Evolutionary conservation across 2,329 filamentous ascomycete genomes (phyloP).

Genomic region (Talaromyces rugulosus): DNA sequence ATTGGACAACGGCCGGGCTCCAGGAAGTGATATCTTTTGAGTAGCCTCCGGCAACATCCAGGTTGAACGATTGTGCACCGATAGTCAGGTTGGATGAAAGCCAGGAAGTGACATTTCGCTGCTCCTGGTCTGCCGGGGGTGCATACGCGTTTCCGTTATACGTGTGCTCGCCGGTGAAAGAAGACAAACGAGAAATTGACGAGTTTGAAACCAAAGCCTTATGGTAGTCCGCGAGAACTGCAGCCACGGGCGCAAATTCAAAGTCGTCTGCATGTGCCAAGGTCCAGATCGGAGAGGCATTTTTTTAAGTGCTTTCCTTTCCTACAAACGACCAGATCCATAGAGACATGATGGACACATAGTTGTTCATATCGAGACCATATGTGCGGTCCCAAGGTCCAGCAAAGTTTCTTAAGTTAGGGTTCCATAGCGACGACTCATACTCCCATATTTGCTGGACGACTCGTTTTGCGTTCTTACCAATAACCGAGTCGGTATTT

Average conservation of each 20-base stretch:
- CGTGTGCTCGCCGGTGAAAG: conserved; percentile 52
- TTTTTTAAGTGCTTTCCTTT: conserved; percentile 17
- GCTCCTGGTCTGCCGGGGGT: conserved; percentile 54
- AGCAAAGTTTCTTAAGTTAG: conserved; percentile 57
- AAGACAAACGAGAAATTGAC: conserved; percentile 32
- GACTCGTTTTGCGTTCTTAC: conserved; percentile 49
- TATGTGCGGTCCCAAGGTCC: conserved; percentile 63
- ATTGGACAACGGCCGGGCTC: conserved; percentile 59
- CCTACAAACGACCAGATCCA: conserved; percentile 54
- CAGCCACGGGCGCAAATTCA: conserved; percentile 54
- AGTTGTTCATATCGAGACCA: conserved; percentile 61
- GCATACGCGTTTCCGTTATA: conserved; percentile 53
- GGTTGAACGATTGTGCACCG: conserved; percentile 56
- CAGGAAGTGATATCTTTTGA: conserved; percentile 50
- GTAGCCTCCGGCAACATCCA: conserved; percentile 54
- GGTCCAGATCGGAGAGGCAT: conserved; percentile 38
- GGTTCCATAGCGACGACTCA: conserved; percentile 53
- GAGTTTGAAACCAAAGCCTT: conserved; percentile 43
- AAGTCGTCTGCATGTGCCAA: conserved; percentile 60
- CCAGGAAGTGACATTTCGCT: conserved; percentile 59
- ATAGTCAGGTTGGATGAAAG: conserved; percentile 55
- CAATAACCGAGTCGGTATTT: conserved; percentile 51
- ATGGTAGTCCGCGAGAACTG: conserved; percentile 51
- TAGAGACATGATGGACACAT: conserved; percentile 54
- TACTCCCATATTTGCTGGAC: conserved; percentile 52